Base-by-base conservation (phyloP, 306 rosid genomes). In the Lotus japonicus region DNA sequence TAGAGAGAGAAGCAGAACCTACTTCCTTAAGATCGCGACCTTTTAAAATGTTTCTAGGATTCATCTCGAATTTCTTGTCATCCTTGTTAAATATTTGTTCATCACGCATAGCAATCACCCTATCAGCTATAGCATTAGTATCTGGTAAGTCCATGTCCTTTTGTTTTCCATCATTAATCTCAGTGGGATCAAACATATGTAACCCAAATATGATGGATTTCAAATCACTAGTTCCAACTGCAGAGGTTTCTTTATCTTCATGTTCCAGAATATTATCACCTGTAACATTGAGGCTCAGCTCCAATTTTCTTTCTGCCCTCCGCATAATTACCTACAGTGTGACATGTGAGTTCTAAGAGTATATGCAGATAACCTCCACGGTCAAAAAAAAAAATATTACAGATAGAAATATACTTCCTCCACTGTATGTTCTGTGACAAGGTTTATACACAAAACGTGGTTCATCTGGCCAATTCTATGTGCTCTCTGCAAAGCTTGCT, bases 401-500 rank as follows among this genome's bases (percentile, higher is more conserved):
- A 68, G 13, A 65, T 9, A 23, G 76, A 61, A 67, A 75, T 81
- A 61, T 81, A 90, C 98, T 88, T 90, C 97, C 85, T 92, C 98
- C 44, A 90, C 87, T 6, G 94, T 82, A 63, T 11, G 80, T 68
- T 83, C 83, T 19, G 96, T 83, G 67, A 92, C 90, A 51, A 92
- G 84, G 75, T 85, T 88, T 66, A 92, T 82, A 7, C 92, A 77
- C 78, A 92, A 71, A 36, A 92, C 94, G 55, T 83, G 85, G 78
- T 86, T 92, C 82, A 82, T 61, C 84, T 92, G 98, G 58, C 97
- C 98, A 68, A 92, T 92, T 71, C 96, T 82, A 81, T 92, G 98
- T 15, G 97, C 91, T 80, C 98, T 78, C 86, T 92, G 97, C 79
- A 90, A 73, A 66, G 96, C 98, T 76, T 92, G 98, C 86, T 71